These are phyloP conservation scores for Bacidia rubella DNA, from an alignment of 495 filamentous ascomycete genomes.

Conservation along the genomic window DNA sequence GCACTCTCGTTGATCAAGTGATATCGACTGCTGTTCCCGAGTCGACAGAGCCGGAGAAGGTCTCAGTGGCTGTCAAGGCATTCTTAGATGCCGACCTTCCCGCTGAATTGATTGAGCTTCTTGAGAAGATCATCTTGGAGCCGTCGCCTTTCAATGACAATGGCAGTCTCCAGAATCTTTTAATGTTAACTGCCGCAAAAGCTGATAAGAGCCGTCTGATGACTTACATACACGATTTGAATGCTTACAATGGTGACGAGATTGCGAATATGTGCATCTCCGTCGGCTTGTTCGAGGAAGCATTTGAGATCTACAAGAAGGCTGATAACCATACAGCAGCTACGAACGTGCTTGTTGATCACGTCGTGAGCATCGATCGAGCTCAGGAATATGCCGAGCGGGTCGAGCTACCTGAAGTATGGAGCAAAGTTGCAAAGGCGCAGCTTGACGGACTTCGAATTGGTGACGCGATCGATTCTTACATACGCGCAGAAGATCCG, in stretches of 20 bases:
- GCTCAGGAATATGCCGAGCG: constrained; percentile 94
- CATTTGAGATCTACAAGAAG: constrained; percentile 98
- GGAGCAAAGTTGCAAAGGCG: constrained; percentile 97
- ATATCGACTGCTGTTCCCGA: constrained; percentile 94
- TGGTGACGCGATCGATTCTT: constrained; percentile 86
- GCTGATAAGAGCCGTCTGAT: constrained; percentile 90
- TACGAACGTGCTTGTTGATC: constrained; percentile 84
- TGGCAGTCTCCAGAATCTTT: constrained; percentile 83
- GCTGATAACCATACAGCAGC: constrained; percentile 76
- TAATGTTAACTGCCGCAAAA: constrained; percentile 95
- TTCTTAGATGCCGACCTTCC: constrained; percentile 87
- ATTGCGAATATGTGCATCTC: constrained; percentile 89
- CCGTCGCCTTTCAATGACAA: constrained; percentile 97
- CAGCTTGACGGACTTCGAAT: constrained; percentile 94
- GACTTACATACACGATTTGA: constrained; percentile 89
- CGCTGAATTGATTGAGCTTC: constrained; percentile 85
- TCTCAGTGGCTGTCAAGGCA: constrained; percentile 84
- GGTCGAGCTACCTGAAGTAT: constrained; percentile 92
- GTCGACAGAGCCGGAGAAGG: constrained; percentile 84
- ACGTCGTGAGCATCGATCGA: constrained; percentile 96
- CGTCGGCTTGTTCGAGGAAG: constrained; percentile 89
- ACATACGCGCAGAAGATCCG: constrained; percentile 87
- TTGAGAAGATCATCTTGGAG: constrained; percentile 99
- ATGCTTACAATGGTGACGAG: constrained; percentile 80
- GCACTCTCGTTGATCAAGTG: constrained; percentile 91